Evolutionary conservation across 768 basidiomycete species (phyloP).

Genomic region (Saitozyma podzolica): DNA sequence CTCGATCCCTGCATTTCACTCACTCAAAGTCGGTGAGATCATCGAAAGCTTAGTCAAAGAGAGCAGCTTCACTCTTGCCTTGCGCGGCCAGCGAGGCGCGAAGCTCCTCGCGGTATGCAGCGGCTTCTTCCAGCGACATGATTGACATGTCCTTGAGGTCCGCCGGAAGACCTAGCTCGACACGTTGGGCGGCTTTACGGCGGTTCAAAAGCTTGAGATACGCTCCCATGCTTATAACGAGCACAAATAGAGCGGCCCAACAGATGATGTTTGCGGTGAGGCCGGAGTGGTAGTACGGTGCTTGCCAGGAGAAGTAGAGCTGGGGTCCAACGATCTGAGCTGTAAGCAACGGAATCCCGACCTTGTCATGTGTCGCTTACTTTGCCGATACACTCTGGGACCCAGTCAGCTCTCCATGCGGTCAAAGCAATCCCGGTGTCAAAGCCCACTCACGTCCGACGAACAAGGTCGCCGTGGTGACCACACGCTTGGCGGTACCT

Average conservation of each 20-base stretch:
- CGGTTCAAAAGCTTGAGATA: slow-evolving; percentile 42
- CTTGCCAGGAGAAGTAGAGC: slow-evolving; percentile 41
- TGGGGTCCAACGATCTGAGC: slow-evolving; percentile 39
- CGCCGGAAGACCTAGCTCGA: slow-evolving; percentile 41
- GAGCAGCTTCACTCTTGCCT: slow-evolving; percentile 7
- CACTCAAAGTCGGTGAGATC: slow-evolving; percentile 27
- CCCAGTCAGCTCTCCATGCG: too few species aligned
- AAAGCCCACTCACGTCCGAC: slow-evolving; percentile 3
- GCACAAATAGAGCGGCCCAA: slow-evolving; percentile 39
- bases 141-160: slow-evolving; percentile 46
- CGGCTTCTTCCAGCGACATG: slow-evolving; percentile 42
- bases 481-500: slow-evolving; percentile 40
- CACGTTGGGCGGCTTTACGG: slow-evolving; percentile 35
- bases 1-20: too few species aligned
- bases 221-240: slow-evolving; percentile 40
- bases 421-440: too few species aligned
- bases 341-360: too few species aligned
- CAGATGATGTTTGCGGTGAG: slow-evolving; percentile 45
- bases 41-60: slow-evolving; percentile 23
- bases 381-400: too few species aligned
- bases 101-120: slow-evolving; percentile 43
- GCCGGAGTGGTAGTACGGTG: slow-evolving; percentile 43
- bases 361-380: background rate
- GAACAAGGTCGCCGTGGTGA: slow-evolving; percentile 35
- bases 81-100: background rate